phyloP scores from a whole-genome alignment of 192 early-diverging fungal species.

The Helicostylum pulchrum region DNA sequence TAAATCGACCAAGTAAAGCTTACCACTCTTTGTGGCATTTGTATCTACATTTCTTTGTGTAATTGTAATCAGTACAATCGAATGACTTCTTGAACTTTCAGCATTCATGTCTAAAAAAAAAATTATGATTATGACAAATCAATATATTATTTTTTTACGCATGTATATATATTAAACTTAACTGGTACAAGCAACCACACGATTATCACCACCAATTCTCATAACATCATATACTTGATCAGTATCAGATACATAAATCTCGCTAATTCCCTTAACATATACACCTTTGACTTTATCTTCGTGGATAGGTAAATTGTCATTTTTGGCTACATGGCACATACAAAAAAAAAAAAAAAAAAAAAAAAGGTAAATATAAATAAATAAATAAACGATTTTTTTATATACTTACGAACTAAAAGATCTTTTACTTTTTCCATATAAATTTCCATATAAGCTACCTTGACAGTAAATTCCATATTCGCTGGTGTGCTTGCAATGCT shows the following conservation, averaged over 20 bases:
- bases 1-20: constrained; percentile 93
- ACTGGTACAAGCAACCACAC: constrained; percentile 92
- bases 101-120: constrained; percentile 99
- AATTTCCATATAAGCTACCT: constrained; percentile 98
- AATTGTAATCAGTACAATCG: constrained; percentile 94
- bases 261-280: constrained; percentile 96
- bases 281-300: constrained; percentile 96
- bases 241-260: constrained; percentile 93
- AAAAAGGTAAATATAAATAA: neutral
- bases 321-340: constrained; percentile 47
- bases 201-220: constrained; percentile 82
- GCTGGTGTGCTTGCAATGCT: constrained; percentile 87
- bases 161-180: constrained; percentile 28
- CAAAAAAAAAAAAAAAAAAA: neutral
- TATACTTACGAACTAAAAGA: constrained; percentile 80
- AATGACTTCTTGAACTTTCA: constrained; percentile 95
- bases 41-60: constrained; percentile 88
- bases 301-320: constrained; percentile 92
- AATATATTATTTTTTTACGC: neutral
- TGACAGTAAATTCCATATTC: constrained; percentile 96
- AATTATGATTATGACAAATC: neutral
- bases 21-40: constrained; percentile 85
- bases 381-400: neutral
- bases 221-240: constrained; percentile 97
- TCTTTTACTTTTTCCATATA: constrained; percentile 99